A percentile compares a stretch with the other conserved stretches of the same genome.
These are phyloP conservation scores for Nevesoporus exiguus DNA, from an alignment of 768 basidiomycete genomes.

Conservation along the genomic window DNA sequence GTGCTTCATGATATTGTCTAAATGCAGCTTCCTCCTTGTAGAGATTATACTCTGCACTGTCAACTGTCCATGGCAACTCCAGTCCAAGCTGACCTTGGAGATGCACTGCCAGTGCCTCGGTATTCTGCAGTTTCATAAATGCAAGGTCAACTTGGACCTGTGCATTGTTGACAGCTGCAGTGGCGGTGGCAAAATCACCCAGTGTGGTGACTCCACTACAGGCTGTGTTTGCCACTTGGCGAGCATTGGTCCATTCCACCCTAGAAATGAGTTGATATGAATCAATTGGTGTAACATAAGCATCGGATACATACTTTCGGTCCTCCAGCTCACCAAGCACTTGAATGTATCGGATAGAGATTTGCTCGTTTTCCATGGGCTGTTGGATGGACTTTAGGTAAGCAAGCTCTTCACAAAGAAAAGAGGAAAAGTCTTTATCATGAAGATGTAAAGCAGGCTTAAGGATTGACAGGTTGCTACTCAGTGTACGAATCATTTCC, in stretches of 20 bases:
- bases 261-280: not conserved
- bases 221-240: too few species aligned
- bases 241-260: not conserved
- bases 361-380: not conserved
- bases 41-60: not conserved
- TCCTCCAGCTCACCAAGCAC: too few species aligned
- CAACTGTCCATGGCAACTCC: not conserved
- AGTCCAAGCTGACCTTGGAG: not conserved
- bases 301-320: too few species aligned
- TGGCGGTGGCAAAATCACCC: not conserved
- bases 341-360: not conserved
- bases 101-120: not conserved
- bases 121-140: not conserved
- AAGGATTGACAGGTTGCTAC: not conserved
- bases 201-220: too few species aligned
- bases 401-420: not conserved
- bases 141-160: not conserved
- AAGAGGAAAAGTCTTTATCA: not conserved
- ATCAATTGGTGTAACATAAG: too few species aligned
- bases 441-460: not conserved
- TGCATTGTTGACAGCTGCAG: not conserved
- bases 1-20: not conserved
- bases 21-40: not conserved
- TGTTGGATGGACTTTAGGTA: not conserved
- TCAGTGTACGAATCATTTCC: not conserved